phyloP scores from a whole-genome alignment of 306 rosid genomes.

The Calophaca sinica region DNA sequence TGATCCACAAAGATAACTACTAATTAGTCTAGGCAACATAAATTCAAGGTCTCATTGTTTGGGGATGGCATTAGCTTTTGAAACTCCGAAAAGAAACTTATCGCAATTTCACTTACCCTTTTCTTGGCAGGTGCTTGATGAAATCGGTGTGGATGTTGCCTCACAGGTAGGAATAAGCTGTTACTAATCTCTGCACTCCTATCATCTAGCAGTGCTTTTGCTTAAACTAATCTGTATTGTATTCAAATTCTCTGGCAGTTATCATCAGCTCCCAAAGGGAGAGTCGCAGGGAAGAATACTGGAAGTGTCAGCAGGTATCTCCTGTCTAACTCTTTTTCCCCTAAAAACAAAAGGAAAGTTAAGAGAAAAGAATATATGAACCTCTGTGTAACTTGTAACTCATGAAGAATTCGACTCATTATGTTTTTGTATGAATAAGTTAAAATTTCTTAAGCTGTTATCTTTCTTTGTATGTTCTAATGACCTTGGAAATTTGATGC shows the following conservation, averaged over 20 bases:
- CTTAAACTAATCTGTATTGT: constrained; percentile 52
- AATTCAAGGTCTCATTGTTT: too few species aligned
- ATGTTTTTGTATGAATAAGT: background rate
- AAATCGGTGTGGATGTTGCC: constrained; percentile 94
- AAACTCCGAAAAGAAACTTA: constrained; percentile 42
- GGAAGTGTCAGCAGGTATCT: constrained; percentile 88
- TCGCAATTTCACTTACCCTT: constrained; percentile 26
- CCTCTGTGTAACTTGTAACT: background rate
- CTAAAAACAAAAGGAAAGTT: background rate
- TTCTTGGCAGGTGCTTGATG: constrained; percentile 86
- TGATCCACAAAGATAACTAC: constrained; percentile 21
- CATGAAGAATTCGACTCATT: constrained; percentile 19
- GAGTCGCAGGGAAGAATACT: constrained; percentile 70
- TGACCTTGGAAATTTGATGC: constrained; percentile 43
- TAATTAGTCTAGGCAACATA: background rate
- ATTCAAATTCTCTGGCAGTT: constrained; percentile 63
- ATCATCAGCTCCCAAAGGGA: constrained; percentile 97
- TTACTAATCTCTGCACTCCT: constrained; percentile 13
- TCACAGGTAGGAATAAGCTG: constrained; percentile 75
- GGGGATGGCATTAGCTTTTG: constrained; percentile 34
- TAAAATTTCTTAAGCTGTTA: background rate
- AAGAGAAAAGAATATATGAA: background rate
- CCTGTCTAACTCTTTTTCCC: background rate
- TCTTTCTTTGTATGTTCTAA: background rate
- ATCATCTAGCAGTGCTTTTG: constrained; percentile 36